Conservation (phyloP, 306 rosid genomes). For the Glycine latifolia region DNA sequence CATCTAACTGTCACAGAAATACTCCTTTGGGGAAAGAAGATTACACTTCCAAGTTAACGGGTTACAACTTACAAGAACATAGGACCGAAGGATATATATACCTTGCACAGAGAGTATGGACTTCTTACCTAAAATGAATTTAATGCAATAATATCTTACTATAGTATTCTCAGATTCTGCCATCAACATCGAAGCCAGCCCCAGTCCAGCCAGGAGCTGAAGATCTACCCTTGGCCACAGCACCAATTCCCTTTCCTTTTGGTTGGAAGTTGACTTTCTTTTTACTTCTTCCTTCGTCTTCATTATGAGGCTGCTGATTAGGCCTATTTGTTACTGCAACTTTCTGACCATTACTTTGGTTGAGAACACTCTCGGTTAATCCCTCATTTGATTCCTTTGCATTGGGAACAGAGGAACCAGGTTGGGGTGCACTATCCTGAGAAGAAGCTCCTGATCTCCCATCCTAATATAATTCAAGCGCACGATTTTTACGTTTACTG, state of each 20-base stretch:
- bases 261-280: constrained; percentile 76
- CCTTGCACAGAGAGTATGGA: constrained; percentile 38
- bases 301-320: constrained; percentile 55
- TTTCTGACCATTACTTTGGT: constrained; percentile 57
- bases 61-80: constrained; percentile 22
- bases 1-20: constrained; percentile 27
- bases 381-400: constrained; percentile 58
- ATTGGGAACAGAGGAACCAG: constrained; percentile 56
- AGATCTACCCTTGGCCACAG: constrained; percentile 78
- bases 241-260: constrained; percentile 91
- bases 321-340: constrained; percentile 55
- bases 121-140: constrained; percentile 39
- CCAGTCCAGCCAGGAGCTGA: constrained; percentile 88
- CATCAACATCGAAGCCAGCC: constrained; percentile 90
- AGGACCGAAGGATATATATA: constrained; percentile 45
- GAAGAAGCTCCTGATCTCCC: constrained; percentile 54
- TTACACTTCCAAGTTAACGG: constrained; percentile 35
- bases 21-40: constrained; percentile 31
- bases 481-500: constrained; percentile 37
- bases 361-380: constrained; percentile 46
- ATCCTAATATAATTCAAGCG: constrained; percentile 60
- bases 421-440: constrained; percentile 49
- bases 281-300: constrained; percentile 73
- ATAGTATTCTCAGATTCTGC: constrained; percentile 53
- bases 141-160: constrained; percentile 32